Conservation (phyloP, 805 yeast species). For the Ogataea pignaliae region DNA sequence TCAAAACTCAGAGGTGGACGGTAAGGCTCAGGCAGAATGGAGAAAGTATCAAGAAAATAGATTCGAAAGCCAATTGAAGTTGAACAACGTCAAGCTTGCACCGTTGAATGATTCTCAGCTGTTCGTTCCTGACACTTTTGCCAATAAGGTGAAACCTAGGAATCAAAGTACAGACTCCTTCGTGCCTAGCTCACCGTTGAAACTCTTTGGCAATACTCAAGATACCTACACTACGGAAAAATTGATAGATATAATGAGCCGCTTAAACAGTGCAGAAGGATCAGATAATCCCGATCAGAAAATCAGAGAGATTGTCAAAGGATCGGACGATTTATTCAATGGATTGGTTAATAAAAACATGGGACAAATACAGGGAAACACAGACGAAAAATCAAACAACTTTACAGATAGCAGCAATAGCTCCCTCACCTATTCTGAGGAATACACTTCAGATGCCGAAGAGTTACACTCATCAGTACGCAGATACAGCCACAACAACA, state of each 20-base stretch:
- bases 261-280: constrained; percentile 9
- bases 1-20: constrained; percentile 11
- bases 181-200: constrained; percentile 28
- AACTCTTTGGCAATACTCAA: constrained; percentile 26
- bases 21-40: constrained; percentile 27
- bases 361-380: not conserved
- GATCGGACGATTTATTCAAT: constrained; percentile 18
- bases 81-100: constrained; percentile 15
- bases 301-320: constrained; percentile 18
- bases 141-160: constrained; percentile 18
- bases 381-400: not conserved
- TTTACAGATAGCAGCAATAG: constrained; percentile 3
- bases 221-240: constrained; percentile 29
- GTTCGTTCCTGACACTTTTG: constrained; percentile 28
- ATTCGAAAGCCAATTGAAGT: constrained; percentile 19
- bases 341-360: constrained; percentile 12
- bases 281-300: constrained; percentile 5
- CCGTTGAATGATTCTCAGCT: constrained; percentile 14
- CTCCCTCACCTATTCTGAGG: constrained; percentile 21
- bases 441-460: constrained; percentile 27
- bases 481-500: not conserved
- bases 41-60: constrained; percentile 21
- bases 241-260: constrained; percentile 23
- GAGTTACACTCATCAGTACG: constrained; percentile 16
- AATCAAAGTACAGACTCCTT: constrained; percentile 19